A percentile compares a stretch with the other conserved stretches of the same genome.
Conservation (phyloP, 2,329 filamentous ascomycete genomes). For the Fusarium sp. region DNA sequence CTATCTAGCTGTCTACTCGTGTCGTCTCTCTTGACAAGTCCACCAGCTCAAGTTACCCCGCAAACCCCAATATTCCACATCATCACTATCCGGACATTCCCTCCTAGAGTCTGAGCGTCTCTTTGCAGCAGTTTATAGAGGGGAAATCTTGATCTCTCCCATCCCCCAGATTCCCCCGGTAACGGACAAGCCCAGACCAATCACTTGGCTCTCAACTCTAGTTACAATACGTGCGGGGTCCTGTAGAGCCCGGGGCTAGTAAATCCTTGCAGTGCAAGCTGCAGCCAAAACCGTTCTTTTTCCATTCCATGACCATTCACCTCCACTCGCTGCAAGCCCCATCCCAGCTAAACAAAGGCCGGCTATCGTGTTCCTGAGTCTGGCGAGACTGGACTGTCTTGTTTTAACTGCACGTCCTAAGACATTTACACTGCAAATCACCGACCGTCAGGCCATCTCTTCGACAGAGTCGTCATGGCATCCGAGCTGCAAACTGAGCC, state of each 20-base stretch:
- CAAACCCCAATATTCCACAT: slow-evolving; percentile 10
- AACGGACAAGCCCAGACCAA: slow-evolving; percentile 22
- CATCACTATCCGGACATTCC: background rate
- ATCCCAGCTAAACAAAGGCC: background rate
- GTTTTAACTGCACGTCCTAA: slow-evolving; percentile 1
- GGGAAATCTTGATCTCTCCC: background rate
- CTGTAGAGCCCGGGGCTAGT: background rate
- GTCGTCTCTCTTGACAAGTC: background rate
- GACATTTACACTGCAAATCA: background rate
- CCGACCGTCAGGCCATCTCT: background rate
- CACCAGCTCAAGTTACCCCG: slow-evolving; percentile 1
- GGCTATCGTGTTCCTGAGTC: slow-evolving; percentile 7
- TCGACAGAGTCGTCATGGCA: slow-evolving; percentile 18
- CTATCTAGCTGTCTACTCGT: background rate
- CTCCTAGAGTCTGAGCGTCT: background rate
- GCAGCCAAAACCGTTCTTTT: slow-evolving; percentile 18
- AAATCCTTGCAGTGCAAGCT: slow-evolving; percentile 8
- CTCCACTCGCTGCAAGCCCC: slow-evolving; percentile 4
- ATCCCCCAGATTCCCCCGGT: slow-evolving; percentile 21
- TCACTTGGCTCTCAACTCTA: slow-evolving; percentile 1
- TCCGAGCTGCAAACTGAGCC: slow-evolving; percentile 21
- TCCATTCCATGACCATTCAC: slow-evolving; percentile 8
- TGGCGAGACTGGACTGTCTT: background rate
- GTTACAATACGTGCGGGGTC: slow-evolving; percentile 8
- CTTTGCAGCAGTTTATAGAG: slow-evolving; percentile 5